Base-by-base conservation (phyloP, 805 yeast species). In the Schizosaccharomyces cryophilus region DNA sequence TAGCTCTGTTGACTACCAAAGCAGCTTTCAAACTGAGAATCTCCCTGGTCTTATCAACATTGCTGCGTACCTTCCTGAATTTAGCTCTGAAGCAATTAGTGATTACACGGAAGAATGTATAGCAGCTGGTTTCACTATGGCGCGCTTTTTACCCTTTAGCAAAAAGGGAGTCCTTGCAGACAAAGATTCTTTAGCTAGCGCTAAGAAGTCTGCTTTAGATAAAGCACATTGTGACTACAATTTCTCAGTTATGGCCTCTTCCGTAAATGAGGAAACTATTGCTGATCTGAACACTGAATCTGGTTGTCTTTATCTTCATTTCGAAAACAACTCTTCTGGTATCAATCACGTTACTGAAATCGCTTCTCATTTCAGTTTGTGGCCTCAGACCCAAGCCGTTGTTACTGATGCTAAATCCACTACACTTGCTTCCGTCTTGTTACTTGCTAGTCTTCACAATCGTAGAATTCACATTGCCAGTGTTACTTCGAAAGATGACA, bases 351-450 rank as follows among this genome's bases (percentile, higher is more conserved):
- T 89, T 56, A 77, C 89, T n/a, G 77, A 84, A 42, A 83, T 87
- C 55, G 80, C 95, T 31, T 77, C 84, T 38, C 94, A 86, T 67
- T 81, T 88, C 67, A 81, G 83, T 64, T 74, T 80, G 42, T 89
- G 96, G 96, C 95, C 95, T 61, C 76, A 77, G 60, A 73, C 73
- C 67, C 88, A 87, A 74, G 90, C 93, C 63, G 84, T 90, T 63
- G 78, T 89, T 65, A 87, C 96, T 54, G 96, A 90, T 73, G 96
- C 97, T 60, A 82, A 80, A 70, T 83, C 90, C 30, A 85, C 96
- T 48, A 90, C 87, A 68, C 77, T 90, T 68, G 97, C 97, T n/a
- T 85, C 95, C 2, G 84, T 89, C 56, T 75, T 90, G 70, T 78
- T 90, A 68, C 76, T 90, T 73, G 95, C 96, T 55, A 85, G 95